These are phyloP conservation scores for Fusarium abutilonis DNA, from an alignment of 2,329 filamentous ascomycete species.

Conservation along the genomic window DNA sequence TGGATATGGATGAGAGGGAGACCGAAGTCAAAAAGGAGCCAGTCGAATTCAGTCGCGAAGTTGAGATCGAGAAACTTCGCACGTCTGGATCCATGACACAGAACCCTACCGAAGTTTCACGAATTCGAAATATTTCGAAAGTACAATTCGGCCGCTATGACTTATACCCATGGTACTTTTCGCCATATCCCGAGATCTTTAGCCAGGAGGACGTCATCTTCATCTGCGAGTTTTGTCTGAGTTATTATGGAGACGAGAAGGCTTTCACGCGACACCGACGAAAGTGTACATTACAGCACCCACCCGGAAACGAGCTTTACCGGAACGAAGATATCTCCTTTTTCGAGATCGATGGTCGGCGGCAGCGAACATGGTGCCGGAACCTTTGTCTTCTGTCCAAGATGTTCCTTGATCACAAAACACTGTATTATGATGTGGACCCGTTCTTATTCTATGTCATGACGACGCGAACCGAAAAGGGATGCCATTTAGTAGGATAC, in stretches of 20 bases:
- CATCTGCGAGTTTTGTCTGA: slow-evolving; percentile 97
- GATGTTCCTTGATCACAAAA: slow-evolving; percentile 97
- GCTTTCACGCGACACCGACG: slow-evolving; percentile 85
- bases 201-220: slow-evolving; percentile 89
- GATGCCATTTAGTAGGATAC: slow-evolving; percentile 97
- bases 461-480: slow-evolving; percentile 87
- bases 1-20: slow-evolving; percentile 64
- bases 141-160: slow-evolving; percentile 94
- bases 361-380: slow-evolving; percentile 95
- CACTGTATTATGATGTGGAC: slow-evolving; percentile 99
- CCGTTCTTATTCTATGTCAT: slow-evolving; percentile 99
- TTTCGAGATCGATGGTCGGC: slow-evolving; percentile 94
- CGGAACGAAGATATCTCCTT: slow-evolving; percentile 93
- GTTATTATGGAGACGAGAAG: slow-evolving; percentile 85
- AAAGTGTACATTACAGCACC: slow-evolving; percentile 92
- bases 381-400: slow-evolving; percentile 95
- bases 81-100: slow-evolving; percentile 98
- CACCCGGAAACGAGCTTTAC: slow-evolving; percentile 98
- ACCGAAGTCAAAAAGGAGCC: slow-evolving; percentile 59
- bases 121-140: slow-evolving; percentile 92
- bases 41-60: slow-evolving; percentile 76
- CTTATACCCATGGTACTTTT: slow-evolving; percentile 99
- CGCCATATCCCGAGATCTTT: slow-evolving; percentile 91
- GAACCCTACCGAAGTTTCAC: slow-evolving; percentile 94
- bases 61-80: slow-evolving; percentile 95